Evolutionary conservation across 441 rosid genomes (phyloP).

Genomic region (Corymbia citriodora): DNA sequence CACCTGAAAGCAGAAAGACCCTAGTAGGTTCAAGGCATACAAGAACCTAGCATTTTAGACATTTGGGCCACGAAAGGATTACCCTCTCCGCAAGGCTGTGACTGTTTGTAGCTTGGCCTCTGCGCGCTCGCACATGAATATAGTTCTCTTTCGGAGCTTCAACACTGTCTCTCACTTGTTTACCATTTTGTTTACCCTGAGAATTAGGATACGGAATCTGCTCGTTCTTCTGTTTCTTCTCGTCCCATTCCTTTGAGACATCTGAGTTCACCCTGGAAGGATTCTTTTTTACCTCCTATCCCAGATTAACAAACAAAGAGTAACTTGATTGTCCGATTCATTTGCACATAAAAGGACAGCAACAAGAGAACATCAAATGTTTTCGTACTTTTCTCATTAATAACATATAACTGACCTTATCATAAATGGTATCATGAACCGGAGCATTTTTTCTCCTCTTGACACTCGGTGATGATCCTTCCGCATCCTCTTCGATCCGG

Average conservation of each 20-base stretch:
- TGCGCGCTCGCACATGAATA: constrained; percentile 89
- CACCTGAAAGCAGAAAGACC: constrained; percentile 29
- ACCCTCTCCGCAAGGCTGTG: constrained; percentile 99
- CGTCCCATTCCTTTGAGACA: constrained; percentile 35
- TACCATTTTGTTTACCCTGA: constrained; percentile 37
- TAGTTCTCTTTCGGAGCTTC: constrained; percentile 73
- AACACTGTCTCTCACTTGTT: constrained; percentile 56
- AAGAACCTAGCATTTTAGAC: not conserved
- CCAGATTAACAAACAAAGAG: constrained; percentile 4
- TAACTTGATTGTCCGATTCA: not conserved
- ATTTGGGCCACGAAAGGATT: not conserved
- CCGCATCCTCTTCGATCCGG: constrained; percentile 34
- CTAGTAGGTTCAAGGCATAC: not conserved
- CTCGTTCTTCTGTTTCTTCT: constrained; percentile 55
- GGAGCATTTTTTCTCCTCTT: constrained; percentile 38
- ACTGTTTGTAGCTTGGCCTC: constrained; percentile 95
- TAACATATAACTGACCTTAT: constrained; percentile 29
- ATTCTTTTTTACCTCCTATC: constrained; percentile 27
- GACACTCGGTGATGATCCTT: constrained; percentile 27
- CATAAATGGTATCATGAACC: constrained; percentile 22
- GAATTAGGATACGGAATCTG: constrained; percentile 21
- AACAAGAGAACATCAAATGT: not conserved
- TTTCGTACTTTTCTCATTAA: not conserved
- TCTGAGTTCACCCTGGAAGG: constrained; percentile 18
- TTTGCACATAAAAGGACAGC: not conserved